Conservation (phyloP, 495 filamentous ascomycete genomes). For the Podospora fimiseda region DNA sequence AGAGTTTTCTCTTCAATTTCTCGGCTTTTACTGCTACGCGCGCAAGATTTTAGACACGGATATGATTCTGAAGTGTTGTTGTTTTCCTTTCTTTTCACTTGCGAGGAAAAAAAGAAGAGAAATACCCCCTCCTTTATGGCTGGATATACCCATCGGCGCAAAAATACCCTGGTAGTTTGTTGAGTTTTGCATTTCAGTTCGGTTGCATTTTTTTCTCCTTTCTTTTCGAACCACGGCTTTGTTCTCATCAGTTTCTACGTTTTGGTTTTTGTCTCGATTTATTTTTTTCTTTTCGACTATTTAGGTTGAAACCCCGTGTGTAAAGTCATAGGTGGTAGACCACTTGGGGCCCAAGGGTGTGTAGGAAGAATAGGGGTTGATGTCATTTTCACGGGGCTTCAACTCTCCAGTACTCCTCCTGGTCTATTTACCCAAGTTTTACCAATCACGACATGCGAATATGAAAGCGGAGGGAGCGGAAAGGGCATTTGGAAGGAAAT, state of each 20-base stretch:
- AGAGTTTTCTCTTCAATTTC: conserved; percentile 38
- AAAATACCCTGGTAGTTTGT: conserved; percentile 43
- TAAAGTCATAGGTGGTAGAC: no score
- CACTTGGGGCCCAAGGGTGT: no score
- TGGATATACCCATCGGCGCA: conserved; percentile 52
- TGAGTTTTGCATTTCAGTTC: conserved; percentile 48
- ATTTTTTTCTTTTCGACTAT: conserved; percentile 1
- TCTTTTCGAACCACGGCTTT: conserved; percentile 3
- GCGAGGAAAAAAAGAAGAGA: conserved; percentile 26
- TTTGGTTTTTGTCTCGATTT: background rate
- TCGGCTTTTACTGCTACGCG: no score
- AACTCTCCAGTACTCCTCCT: no score
- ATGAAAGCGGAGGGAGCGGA: no score
- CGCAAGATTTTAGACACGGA: conserved; percentile 35
- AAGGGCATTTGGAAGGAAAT: no score
- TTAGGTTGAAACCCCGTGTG: no score
- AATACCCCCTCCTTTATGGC: conserved; percentile 33
- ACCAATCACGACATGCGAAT: no score
- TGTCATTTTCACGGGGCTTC: no score
- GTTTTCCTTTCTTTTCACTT: conserved; percentile 20
- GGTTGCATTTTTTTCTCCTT: conserved; percentile 38
- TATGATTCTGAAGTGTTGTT: background rate
- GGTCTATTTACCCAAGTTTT: no score
- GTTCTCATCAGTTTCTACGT: no score
- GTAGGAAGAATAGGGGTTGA: no score